These are phyloP conservation scores for Adansonia rubrostipa DNA, from an alignment of 441 rosid genomes.

Conservation along the genomic window DNA sequence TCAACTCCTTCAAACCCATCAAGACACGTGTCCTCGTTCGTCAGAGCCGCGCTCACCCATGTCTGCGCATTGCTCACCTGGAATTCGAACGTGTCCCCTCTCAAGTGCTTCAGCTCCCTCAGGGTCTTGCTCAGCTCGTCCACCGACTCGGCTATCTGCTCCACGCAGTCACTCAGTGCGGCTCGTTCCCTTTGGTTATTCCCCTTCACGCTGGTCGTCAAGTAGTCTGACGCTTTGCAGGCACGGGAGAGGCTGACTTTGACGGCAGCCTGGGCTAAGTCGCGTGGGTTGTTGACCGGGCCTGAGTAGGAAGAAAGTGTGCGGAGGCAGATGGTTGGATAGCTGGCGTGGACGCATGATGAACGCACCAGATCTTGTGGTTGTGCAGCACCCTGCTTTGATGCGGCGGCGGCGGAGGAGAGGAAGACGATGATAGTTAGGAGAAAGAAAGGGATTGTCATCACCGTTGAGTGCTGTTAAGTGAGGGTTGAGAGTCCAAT, in stretches of 20 bases:
- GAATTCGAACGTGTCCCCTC: slow-evolving; percentile 52
- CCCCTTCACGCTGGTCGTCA: slow-evolving; percentile 33
- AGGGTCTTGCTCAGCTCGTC: slow-evolving; percentile 61
- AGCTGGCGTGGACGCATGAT: slow-evolving; percentile 70
- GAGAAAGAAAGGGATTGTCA: neutral
- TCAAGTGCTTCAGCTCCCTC: slow-evolving; percentile 55
- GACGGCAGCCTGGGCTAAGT: slow-evolving; percentile 76
- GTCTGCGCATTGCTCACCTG: slow-evolving; percentile 79
- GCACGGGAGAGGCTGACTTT: slow-evolving; percentile 59
- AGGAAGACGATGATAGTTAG: slow-evolving; percentile 27
- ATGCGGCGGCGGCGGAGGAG: slow-evolving; percentile 34
- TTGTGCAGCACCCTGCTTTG: neutral
- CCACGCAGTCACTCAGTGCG: slow-evolving; percentile 67
- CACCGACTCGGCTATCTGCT: slow-evolving; percentile 66
- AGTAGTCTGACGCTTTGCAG: slow-evolving; percentile 37
- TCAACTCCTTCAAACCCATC: slow-evolving; percentile 64
- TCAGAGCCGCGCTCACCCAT: slow-evolving; percentile 82
- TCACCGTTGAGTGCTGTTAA: neutral
- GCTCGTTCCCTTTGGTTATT: slow-evolving; percentile 44
- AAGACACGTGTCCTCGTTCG: slow-evolving; percentile 81
- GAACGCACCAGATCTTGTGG: slow-evolving; percentile 56
- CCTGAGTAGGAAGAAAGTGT: slow-evolving; percentile 71
- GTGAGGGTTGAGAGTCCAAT: neutral
- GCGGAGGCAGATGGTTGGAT: slow-evolving; percentile 62
- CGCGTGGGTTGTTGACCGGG: slow-evolving; percentile 53